A percentile compares a stretch with the other conserved stretches of the same genome.
Evolutionary conservation across 108 stramenopile genomes (phyloP).

Genomic region (Conticribra weissflogii): DNA sequence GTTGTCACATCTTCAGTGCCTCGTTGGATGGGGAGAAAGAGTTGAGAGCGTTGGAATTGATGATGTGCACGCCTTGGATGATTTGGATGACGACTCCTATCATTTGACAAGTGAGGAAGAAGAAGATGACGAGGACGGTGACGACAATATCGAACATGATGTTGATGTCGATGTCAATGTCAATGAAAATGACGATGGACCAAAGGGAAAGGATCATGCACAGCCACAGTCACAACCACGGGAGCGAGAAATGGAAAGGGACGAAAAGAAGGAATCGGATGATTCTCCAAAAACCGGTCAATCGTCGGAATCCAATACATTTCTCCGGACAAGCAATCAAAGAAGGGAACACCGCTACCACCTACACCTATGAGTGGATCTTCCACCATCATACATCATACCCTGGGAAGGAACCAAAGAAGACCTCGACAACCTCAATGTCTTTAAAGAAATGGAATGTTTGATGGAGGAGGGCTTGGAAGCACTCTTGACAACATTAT

Average conservation of each 20-base stretch:
- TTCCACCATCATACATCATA: neutral
- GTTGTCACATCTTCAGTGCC: too few species aligned
- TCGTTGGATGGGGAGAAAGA: too few species aligned
- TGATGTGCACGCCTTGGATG: constrained; percentile 37
- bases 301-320: too few species aligned
- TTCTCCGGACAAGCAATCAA: neutral
- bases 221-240: constrained; percentile 6
- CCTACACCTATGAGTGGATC: neutral
- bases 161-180: constrained; percentile 7
- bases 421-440: constrained; percentile 21
- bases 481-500: constrained; percentile 74
- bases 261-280: neutral
- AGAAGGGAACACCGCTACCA: neutral
- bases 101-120: constrained; percentile 49
- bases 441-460: constrained; percentile 64
- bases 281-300: too few species aligned
- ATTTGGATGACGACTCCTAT: constrained; percentile 48
- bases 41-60: too few species aligned
- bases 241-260: constrained; percentile 5
- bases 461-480: constrained; percentile 86
- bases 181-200: neutral
- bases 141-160: constrained; percentile 19
- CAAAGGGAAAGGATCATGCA: constrained; percentile 1
- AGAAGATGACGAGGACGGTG: constrained; percentile 48
- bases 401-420: neutral